phyloP scores from a whole-genome alignment of 1,139 yeast species.

The Lipomyces yarrowii region DNA sequence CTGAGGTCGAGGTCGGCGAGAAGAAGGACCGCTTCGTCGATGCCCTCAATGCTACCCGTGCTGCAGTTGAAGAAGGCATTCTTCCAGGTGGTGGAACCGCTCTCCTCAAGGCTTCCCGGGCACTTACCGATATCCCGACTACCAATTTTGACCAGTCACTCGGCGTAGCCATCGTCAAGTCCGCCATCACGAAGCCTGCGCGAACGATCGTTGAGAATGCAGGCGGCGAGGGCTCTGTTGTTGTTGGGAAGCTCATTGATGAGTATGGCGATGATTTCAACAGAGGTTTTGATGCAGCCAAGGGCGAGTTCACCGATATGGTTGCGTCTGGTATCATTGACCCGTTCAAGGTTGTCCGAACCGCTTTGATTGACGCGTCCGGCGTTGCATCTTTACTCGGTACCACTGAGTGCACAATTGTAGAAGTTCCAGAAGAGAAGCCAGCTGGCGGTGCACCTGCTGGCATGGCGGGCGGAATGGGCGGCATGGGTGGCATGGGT shows the following conservation, averaged over 20 bases:
- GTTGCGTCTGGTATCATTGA: slow-evolving; percentile 97
- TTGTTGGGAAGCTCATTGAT: slow-evolving; percentile 88
- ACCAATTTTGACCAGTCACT: slow-evolving; percentile 96
- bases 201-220: slow-evolving; percentile 97
- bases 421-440: slow-evolving; percentile 92
- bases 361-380: slow-evolving; percentile 94
- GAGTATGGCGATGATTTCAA: slow-evolving; percentile 86
- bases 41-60: slow-evolving; percentile 98
- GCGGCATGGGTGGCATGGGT: slow-evolving; percentile 48
- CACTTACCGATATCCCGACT: slow-evolving; percentile 76
- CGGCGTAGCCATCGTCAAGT: slow-evolving; percentile 93
- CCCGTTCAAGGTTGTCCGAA: slow-evolving; percentile 98
- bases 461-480: slow-evolving; percentile 62
- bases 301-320: slow-evolving; percentile 95
- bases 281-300: slow-evolving; percentile 91
- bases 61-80: slow-evolving; percentile 99
- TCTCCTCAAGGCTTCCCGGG: slow-evolving; percentile 86
- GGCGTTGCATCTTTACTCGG: slow-evolving; percentile 98
- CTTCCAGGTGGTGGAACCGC: slow-evolving; percentile 99
- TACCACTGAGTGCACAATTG: slow-evolving; percentile 98
- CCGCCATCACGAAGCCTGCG: slow-evolving; percentile 97
- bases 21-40: slow-evolving; percentile 99
- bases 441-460: slow-evolving; percentile 59
- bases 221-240: slow-evolving; percentile 97
- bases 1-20: slow-evolving; percentile 98